Base-by-base conservation (phyloP, 805 yeast species). In the Lipomyces yamanashiensis region DNA sequence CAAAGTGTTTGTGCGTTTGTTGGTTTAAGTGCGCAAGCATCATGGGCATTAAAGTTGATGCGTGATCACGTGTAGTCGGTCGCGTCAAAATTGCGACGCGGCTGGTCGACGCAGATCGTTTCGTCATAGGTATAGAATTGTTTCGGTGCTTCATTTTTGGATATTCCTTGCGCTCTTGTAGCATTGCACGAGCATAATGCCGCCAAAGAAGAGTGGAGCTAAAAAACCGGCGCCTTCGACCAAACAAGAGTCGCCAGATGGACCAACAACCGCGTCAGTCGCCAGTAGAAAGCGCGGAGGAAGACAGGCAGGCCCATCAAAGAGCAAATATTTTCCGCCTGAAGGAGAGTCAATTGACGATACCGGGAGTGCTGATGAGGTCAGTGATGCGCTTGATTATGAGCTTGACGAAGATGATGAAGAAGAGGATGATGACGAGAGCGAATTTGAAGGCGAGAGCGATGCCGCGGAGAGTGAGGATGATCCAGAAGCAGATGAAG, bases 361-460 rank as follows among this genome's bases (percentile, higher is more conserved):
- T 15, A 40, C 6, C 13, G 51, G 9, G 9, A 43, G 9, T 43
- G 54, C 41, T 15, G 62, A 52, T n/a, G 62, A 40, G n/a, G 62
- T 40, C 17, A 37, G 8, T 13, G 21, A 39, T 9, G 61, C 37
- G 33, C 59, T 52, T 6, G 59, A 58, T 19, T 47, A 7, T 13
- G 51, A 28, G 9, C 5, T 28, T 28, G 54, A 48, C 15, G 54
- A 19, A 15, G 45, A 15, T 3, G 9, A 15, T 28, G 56, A 44
- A 15, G 51, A 54, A 12, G 59, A 39, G 28, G 58, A 37, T 19
- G 40, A 55, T n/a, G 58, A 53, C 17, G 55, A 34, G 17, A 44
- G 54, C 40, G 21, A 23, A 33, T 40, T 44, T 13, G 58, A 50
- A 37, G 54, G 34, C 8, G 64, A 49, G 21, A 59, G 48, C 44